Evolutionary conservation across 306 rosid species (phyloP).

Genomic region (Hippophae tibetana): DNA sequence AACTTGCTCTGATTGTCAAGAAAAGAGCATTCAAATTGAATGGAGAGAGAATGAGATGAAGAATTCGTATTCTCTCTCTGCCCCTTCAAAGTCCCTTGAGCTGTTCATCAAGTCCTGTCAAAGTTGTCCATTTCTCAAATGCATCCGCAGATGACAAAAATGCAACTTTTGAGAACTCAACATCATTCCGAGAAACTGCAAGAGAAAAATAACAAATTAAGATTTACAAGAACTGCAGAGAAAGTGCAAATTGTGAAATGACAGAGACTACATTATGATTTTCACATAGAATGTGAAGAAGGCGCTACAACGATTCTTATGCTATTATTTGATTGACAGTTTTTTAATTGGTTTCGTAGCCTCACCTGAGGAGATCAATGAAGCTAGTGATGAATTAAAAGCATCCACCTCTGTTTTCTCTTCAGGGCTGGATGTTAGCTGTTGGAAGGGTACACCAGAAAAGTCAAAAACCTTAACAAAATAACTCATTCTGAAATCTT

Average conservation of each 20-base stretch:
- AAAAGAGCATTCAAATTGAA: slow-evolving; percentile 9
- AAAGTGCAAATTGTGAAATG: background rate
- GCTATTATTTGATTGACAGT: background rate
- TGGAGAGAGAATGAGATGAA: slow-evolving; percentile 6
- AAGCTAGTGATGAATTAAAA: slow-evolving; percentile 76
- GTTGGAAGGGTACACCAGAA: slow-evolving; percentile 26
- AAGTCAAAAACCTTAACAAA: slow-evolving; percentile 23
- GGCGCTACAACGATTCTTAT: background rate
- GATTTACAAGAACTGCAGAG: background rate
- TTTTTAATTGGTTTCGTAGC: slow-evolving; percentile 9
- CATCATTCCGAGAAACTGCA: slow-evolving; percentile 68
- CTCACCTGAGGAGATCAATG: slow-evolving; percentile 74
- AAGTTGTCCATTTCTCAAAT: slow-evolving; percentile 82
- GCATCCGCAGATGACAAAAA: slow-evolving; percentile 75
- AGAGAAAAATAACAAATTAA: background rate
- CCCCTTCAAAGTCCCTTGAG: slow-evolving; percentile 66
- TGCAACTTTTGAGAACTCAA: slow-evolving; percentile 73
- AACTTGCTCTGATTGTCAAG: slow-evolving; percentile 20
- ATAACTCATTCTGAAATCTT: background rate
- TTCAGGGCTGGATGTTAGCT: slow-evolving; percentile 78
- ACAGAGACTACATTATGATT: background rate
- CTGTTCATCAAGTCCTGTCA: slow-evolving; percentile 59
- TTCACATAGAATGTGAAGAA: background rate
- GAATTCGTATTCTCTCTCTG: background rate
- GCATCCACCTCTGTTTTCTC: slow-evolving; percentile 68